Percentiles rank a stretch among this genome's conserved stretches.
Conservation (phyloP, 108 stramenopile species). For the Skeletonema grethae region DNA sequence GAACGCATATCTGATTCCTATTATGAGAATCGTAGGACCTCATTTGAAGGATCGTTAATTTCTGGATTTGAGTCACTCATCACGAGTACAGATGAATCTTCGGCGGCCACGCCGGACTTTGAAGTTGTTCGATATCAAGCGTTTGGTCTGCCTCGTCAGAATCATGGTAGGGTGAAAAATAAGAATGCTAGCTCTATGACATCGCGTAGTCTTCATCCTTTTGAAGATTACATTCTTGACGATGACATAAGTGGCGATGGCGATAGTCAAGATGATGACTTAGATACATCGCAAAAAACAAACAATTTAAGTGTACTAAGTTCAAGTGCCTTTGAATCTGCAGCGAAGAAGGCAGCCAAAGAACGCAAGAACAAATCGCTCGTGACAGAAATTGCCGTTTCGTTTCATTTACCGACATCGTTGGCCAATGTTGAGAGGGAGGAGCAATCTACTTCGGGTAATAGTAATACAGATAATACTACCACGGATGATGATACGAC, state of each 20-base stretch:
- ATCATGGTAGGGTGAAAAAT: neutral
- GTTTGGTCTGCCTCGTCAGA: conserved; percentile 23
- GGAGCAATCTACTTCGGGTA: neutral
- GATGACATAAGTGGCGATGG: neutral
- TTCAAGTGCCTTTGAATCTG: conserved; percentile 27
- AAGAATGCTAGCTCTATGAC: neutral
- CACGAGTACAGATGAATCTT: neutral
- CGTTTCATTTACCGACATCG: conserved; percentile 19
- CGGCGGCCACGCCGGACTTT: neutral
- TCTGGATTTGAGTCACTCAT: neutral
- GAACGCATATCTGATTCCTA: neutral
- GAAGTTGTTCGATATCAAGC: conserved; percentile 40
- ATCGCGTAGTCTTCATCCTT: neutral
- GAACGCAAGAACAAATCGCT: conserved; percentile 8
- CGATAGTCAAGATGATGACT: neutral
- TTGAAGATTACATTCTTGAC: neutral
- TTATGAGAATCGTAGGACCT: no score
- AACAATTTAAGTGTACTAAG: neutral
- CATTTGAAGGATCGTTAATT: neutral
- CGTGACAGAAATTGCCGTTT: conserved; percentile 18
- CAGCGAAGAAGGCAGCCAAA: conserved; percentile 33
- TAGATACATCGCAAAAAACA: neutral
- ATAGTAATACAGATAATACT: conserved; percentile 21
- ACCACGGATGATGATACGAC: conserved; percentile 3
- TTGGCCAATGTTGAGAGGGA: conserved; percentile 25